phyloP scores from a whole-genome alignment of 2,329 filamentous ascomycete genomes.

The Curvularia eragrostidis region DNA sequence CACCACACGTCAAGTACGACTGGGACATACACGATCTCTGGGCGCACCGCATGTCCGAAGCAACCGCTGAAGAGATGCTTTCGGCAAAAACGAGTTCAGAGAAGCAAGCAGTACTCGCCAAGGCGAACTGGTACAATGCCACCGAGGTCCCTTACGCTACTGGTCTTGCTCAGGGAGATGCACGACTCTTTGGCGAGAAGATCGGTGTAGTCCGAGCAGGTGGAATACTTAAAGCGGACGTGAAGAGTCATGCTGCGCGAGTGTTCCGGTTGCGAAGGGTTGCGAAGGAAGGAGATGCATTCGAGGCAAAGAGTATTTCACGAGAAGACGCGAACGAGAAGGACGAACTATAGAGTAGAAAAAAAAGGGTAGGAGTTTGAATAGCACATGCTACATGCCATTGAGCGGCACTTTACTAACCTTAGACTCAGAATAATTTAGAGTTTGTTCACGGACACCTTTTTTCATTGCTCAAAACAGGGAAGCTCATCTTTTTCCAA shows the following conservation, averaged over 20 bases:
- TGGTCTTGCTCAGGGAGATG: slow-evolving; percentile 26
- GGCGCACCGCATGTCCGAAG: slow-evolving; percentile 30
- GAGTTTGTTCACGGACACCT: no score
- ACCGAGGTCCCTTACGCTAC: slow-evolving; percentile 30
- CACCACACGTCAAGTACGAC: slow-evolving; percentile 31
- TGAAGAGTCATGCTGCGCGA: slow-evolving; percentile 32
- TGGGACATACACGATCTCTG: slow-evolving; percentile 37
- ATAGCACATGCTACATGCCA: no score
- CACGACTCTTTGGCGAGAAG: slow-evolving; percentile 33
- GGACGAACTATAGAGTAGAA: slow-evolving; percentile 25
- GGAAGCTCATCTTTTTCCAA: no score
- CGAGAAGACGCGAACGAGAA: slow-evolving; percentile 16
- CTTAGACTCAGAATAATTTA: no score
- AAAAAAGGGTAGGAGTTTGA: no score
- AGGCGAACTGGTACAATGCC: slow-evolving; percentile 33
- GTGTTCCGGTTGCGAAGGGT: slow-evolving; percentile 30
- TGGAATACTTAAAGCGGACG: slow-evolving; percentile 23
- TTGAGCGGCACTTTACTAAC: no score
- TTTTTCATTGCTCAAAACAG: no score
- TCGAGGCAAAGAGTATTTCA: slow-evolving; percentile 33
- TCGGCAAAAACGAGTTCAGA: slow-evolving; percentile 16
- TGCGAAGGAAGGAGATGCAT: slow-evolving; percentile 27
- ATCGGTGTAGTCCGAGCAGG: slow-evolving; percentile 31
- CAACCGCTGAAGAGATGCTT: slow-evolving; percentile 24
- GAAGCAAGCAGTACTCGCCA: slow-evolving; percentile 22